Evolutionary conservation across 345 rosid species (phyloP), one percentile per base, ranked within the genome.

Genomic region (Viola odorata): DNA sequence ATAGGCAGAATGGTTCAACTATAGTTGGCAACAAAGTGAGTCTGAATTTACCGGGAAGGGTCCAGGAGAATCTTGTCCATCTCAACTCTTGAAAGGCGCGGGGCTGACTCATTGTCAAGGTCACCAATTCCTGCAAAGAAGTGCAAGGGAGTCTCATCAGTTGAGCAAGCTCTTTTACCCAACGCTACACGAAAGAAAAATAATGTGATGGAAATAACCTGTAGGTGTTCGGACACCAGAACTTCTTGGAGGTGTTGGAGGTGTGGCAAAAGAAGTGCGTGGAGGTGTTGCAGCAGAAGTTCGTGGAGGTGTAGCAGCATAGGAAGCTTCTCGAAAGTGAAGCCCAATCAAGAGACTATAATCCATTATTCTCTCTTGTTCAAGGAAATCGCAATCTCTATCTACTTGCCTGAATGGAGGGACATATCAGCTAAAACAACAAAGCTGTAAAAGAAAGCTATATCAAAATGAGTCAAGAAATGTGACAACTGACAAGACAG

Each of bases 301-400:
- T 45, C 80, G 63, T 70, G 88, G 78, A 8, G 85, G 65, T 42
- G 72, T 60, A 23, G 78, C 85, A 44, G 67, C 80, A 14, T 57
- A 45, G 0, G 86, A 62, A 66, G 83, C 70, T 58, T 83, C 88
- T 52, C 81, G 77, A 63, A 94, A 94, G 73, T 94, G 99, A 72
- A 94, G 74, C 45, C 99, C 99, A 38, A 94, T 74, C 70, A 94
- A 65, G 50, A 94, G 82, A 80, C 97, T 94, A 62, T 94, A 94
- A 60, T 94, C 99, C 99, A 94, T 94, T 41, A 94, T 90, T 64
- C 97, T 84, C 73, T 88, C 97, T 69, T 86, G 90, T 63, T 90
- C 95, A 60, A 94, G 96, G 47, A 94, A 83, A 41, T 90, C 99
- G 62, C 97, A 94, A 66, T 94, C 99, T 72, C 82, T 80, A 63